Evolutionary conservation across 306 rosid genomes (phyloP), one percentile per base, ranked within the genome.

Genomic region (Rosa chinensis): DNA sequence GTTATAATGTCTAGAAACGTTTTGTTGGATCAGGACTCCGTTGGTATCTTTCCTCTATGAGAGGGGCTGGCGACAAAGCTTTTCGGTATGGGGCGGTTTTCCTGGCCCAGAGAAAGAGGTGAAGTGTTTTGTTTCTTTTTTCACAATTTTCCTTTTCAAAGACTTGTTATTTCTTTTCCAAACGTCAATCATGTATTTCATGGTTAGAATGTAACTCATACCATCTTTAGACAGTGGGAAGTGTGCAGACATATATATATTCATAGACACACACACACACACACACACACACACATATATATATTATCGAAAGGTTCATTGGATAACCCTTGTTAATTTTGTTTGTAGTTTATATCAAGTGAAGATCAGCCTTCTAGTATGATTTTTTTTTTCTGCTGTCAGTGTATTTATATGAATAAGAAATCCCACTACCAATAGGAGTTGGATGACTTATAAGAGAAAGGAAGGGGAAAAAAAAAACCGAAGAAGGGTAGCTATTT

Each of bases 41-140:
- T 83, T 90, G 89, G 50, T 92, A 78, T 87, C 98, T 61, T 90
- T 86, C 85, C 90, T 95, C 56, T 95, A 95, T 75, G 99, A 95
- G 87, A 92, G 99, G 82, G 98, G 99, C 79, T 95, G 98, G 99
- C 98, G 99, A 76, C 95, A 92, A 87, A 67, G 86, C 79, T 95
- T 95, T 74, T 82, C 95, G 10, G 61, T 82, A 58, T 66, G 28
- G 87, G 90, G 91, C 75, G 97, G 97, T 84, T 91, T 88, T 77
- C 99, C 99, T 62, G 99, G 99, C 81, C 95, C 93, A 49, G 97
- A 91, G 83, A 86, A 89, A 88, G 99, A 92, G 99, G 99, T 92
- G 79, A 91, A 49, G 58, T 44, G 72, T 66, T 80, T 44, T 17
- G 4, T 23, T 21, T 66, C 47, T 20, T 3, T 23, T 25, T 44